These are phyloP conservation scores for Penicillium odoratum DNA, from an alignment of 495 filamentous ascomycete species.

Conservation along the genomic window DNA sequence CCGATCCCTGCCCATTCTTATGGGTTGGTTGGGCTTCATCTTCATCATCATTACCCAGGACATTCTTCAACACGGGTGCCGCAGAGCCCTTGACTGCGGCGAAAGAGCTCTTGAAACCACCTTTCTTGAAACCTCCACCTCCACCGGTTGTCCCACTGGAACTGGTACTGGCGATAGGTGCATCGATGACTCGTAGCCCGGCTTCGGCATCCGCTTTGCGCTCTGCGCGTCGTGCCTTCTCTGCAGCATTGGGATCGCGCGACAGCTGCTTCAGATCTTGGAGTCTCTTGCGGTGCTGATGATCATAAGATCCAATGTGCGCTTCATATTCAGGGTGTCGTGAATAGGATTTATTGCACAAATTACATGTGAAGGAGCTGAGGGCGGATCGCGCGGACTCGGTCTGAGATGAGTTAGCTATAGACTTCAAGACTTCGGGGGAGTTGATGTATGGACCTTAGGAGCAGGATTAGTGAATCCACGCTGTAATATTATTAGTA, in stretches of 20 bases:
- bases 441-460: slow-evolving; percentile 32
- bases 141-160: slow-evolving; percentile 14
- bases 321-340: slow-evolving; percentile 64
- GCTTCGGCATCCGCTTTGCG: slow-evolving; percentile 63
- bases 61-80: slow-evolving; percentile 33
- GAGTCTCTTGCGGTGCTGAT: slow-evolving; percentile 62
- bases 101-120: slow-evolving; percentile 64
- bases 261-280: slow-evolving; percentile 64
- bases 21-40: slow-evolving; percentile 14
- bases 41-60: slow-evolving; percentile 46
- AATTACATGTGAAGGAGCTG: slow-evolving; percentile 80
- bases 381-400: slow-evolving; percentile 83
- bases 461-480: slow-evolving; percentile 53
- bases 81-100: slow-evolving; percentile 42
- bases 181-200: slow-evolving; percentile 42
- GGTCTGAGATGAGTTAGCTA: slow-evolving; percentile 51
- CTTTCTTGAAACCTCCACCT: slow-evolving; percentile 59
- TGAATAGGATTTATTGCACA: slow-evolving; percentile 62
- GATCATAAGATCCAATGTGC: slow-evolving; percentile 61
- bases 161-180: slow-evolving; percentile 15
- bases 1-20: background rate
- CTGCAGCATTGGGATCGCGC: slow-evolving; percentile 55
- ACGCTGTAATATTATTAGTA: slow-evolving; percentile 27
- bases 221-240: slow-evolving; percentile 69
- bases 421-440: background rate